Conservation (phyloP, 495 filamentous ascomycete species). For the Aspergillus haitiensis region DNA sequence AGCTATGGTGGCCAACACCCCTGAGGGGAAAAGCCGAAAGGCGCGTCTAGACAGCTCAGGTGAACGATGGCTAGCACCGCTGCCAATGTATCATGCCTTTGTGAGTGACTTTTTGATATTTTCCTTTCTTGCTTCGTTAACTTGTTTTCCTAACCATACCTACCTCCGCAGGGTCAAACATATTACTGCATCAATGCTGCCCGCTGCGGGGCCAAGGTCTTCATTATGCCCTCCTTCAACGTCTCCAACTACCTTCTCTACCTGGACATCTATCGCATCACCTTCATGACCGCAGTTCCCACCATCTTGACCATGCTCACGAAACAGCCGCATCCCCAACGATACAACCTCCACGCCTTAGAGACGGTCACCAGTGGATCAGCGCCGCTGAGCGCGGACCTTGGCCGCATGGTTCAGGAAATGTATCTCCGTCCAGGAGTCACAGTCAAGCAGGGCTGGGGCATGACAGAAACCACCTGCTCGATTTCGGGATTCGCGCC, state of each 20-base stretch:
- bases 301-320: constrained; percentile 11
- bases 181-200: constrained; percentile 19
- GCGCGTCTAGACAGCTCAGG: constrained; percentile 9
- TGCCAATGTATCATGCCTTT: constrained; percentile 13
- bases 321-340: not conserved
- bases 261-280: constrained; percentile 16
- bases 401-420: constrained; percentile 9
- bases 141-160: not conserved
- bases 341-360: constrained; percentile 11
- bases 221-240: constrained; percentile 14
- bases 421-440: constrained; percentile 12
- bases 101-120: not conserved
- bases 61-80: constrained; percentile 11
- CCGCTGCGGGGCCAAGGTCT: constrained; percentile 15
- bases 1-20: not conserved
- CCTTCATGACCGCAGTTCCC: constrained; percentile 11
- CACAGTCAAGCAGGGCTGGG: constrained; percentile 14
- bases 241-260: constrained; percentile 10
- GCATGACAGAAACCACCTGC: constrained; percentile 15
- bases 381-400: constrained; percentile 12
- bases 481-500: constrained; percentile 11
- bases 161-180: constrained; percentile 9
- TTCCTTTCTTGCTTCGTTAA: not conserved
- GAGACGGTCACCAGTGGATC: constrained; percentile 13
- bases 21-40: not conserved